phyloP scores from a whole-genome alignment of 352 stramenopile species.

The Elongisporangium anandrum region DNA sequence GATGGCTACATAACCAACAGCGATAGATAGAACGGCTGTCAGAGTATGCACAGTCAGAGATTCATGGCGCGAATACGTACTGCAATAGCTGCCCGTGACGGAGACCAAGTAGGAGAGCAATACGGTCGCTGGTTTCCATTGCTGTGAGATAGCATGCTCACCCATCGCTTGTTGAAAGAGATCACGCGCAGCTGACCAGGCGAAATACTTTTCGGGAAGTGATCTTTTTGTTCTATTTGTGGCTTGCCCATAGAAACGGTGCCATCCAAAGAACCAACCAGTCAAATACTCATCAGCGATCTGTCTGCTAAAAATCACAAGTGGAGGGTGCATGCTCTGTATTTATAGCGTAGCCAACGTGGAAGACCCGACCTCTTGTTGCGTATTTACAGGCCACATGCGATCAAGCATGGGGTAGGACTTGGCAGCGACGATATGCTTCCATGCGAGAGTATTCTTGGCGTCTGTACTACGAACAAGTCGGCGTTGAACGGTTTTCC shows the following conservation, averaged over 20 bases:
- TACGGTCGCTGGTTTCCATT: constrained; percentile 41
- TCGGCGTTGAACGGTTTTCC: not conserved
- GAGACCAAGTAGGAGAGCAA: constrained; percentile 50
- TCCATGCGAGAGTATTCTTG: constrained; percentile 31
- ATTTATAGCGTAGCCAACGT: constrained; percentile 3
- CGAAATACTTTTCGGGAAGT: constrained; percentile 1
- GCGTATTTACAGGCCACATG: constrained; percentile 7
- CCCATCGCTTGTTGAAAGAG: not conserved
- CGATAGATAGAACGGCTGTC: no score
- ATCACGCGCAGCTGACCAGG: no score
- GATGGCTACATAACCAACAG: constrained; percentile 29
- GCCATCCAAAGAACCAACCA: no score
- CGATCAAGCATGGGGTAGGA: constrained; percentile 23
- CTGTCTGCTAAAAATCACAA: no score
- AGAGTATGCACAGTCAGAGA: no score
- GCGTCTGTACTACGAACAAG: constrained; percentile 18
- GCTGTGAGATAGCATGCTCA: constrained; percentile 22
- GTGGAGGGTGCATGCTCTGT: not conserved
- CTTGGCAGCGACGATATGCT: constrained; percentile 39
- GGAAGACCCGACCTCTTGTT: no score
- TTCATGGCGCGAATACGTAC: no score
- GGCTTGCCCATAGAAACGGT: constrained; percentile 6
- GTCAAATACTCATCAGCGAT: no score
- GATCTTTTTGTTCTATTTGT: constrained; percentile 2
- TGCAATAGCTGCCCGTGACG: constrained; percentile 62